phyloP scores from a whole-genome alignment of 78 protist species.

The Emiliania huxleyi region DNA sequence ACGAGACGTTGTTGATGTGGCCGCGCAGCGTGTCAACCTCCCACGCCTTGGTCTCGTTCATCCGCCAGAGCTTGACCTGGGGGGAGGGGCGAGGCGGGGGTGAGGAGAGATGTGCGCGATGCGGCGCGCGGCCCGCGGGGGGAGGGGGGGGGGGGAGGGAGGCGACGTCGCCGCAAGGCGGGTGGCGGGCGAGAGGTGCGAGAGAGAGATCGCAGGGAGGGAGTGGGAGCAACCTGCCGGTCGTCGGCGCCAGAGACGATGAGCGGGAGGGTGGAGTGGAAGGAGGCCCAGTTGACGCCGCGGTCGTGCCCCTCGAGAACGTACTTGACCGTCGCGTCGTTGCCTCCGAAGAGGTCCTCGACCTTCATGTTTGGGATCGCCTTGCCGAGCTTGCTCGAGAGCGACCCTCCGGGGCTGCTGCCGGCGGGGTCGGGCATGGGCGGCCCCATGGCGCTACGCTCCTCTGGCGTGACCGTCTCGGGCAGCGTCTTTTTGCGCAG shows the following conservation, averaged over 20 bases:
- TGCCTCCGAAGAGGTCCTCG: constrained; percentile 21
- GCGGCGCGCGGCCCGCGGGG: no score
- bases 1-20: constrained; percentile 94
- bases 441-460: background rate
- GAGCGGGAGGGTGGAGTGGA: constrained; percentile 93
- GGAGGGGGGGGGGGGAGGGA: no score
- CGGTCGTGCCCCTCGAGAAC: constrained; percentile 81
- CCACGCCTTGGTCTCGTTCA: constrained; percentile 82
- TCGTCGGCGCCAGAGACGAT: constrained; percentile 95
- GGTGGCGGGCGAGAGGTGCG: no score
- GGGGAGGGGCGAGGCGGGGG: no score
- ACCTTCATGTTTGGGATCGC: background rate
- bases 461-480: background rate
- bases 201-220: no score
- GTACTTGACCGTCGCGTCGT: constrained; percentile 67
- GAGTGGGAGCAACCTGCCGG: constrained; percentile 38
- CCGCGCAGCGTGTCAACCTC: constrained; percentile 91
- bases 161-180: no score
- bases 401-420: background rate
- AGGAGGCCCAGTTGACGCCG: constrained; percentile 98
- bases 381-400: background rate
- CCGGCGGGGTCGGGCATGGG: background rate
- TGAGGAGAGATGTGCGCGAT: no score
- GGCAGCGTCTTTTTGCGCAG: constrained; percentile 22
- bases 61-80: constrained; percentile 91